Evolutionary conservation across 208 protist species (phyloP).

Genomic region (Crithidia acanthocephali): DNA sequence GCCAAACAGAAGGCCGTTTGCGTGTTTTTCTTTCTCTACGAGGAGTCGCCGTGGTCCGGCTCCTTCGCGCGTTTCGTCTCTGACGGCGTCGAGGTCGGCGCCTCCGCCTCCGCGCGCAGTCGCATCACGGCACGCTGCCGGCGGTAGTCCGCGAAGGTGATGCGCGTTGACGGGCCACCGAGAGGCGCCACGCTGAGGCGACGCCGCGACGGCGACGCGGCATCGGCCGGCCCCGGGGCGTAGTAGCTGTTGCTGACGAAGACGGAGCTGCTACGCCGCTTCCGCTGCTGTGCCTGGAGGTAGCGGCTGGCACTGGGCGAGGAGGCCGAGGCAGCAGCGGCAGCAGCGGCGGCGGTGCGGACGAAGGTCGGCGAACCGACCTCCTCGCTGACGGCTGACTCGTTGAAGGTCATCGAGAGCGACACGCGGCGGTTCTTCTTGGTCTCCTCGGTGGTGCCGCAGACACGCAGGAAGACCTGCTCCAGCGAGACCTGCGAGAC

Average conservation of each 20-base stretch:
- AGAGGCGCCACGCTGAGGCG: slow-evolving; percentile 9
- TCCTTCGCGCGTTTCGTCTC: slow-evolving; percentile 15
- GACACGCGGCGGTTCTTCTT: slow-evolving; percentile 9
- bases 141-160: slow-evolving; percentile 38
- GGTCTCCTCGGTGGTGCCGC: slow-evolving; percentile 29
- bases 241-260: neutral
- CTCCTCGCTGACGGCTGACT: neutral
- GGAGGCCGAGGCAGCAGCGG: neutral
- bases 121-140: slow-evolving; percentile 29
- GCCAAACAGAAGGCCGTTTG: neutral
- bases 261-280: slow-evolving; percentile 6
- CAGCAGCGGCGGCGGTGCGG: no score
- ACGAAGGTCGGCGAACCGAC: neutral
- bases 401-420: neutral
- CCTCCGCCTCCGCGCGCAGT: slow-evolving; percentile 15
- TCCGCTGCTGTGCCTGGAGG: slow-evolving; percentile 1
- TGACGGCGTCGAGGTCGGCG: slow-evolving; percentile 8
- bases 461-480: slow-evolving; percentile 71
- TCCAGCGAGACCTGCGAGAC: slow-evolving; percentile 75
- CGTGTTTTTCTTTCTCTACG: neutral
- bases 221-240: neutral
- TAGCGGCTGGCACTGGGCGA: neutral
- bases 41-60: slow-evolving; percentile 13
- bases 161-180: slow-evolving; percentile 8
- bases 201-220: slow-evolving; percentile 15